phyloP scores from a whole-genome alignment of 2,329 filamentous ascomycete species.

The Colletotrichum scovillei region DNA sequence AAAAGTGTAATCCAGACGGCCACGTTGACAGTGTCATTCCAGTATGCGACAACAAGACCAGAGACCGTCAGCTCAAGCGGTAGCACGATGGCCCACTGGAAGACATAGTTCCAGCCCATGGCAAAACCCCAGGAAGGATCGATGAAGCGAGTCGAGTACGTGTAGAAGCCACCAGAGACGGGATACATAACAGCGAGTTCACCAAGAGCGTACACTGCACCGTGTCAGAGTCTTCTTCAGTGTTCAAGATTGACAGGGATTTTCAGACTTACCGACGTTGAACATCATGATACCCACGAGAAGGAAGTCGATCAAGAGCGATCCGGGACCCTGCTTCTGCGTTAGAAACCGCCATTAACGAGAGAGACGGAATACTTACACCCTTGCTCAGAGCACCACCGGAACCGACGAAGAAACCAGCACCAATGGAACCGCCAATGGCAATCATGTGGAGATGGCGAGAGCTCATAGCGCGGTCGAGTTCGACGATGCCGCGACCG shows the following conservation, averaged over 20 bases:
- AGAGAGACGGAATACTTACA: slow-evolving; percentile 20
- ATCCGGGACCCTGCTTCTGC: slow-evolving; percentile 47
- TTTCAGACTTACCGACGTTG: slow-evolving; percentile 52
- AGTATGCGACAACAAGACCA: slow-evolving; percentile 62
- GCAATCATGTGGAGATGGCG: slow-evolving; percentile 73
- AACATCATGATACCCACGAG: slow-evolving; percentile 72
- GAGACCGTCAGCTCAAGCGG: slow-evolving; percentile 64
- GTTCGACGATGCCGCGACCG: slow-evolving; percentile 41
- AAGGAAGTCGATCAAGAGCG: slow-evolving; percentile 61
- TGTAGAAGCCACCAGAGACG: slow-evolving; percentile 72
- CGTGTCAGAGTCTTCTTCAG: neutral
- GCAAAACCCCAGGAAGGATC: slow-evolving; percentile 70
- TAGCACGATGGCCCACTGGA: slow-evolving; percentile 62
- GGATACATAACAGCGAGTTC: slow-evolving; percentile 72
- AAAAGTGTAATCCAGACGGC: slow-evolving; percentile 67
- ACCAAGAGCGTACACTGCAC: slow-evolving; percentile 65
- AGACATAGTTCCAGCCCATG: slow-evolving; percentile 63
- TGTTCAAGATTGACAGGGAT: fast-evolving
- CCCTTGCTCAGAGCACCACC: slow-evolving; percentile 63
- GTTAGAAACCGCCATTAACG: neutral
- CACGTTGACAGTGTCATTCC: slow-evolving; percentile 57
- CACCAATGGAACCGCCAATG: slow-evolving; percentile 71
- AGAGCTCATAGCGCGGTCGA: slow-evolving; percentile 62
- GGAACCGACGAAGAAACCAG: slow-evolving; percentile 72
- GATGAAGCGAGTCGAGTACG: slow-evolving; percentile 70